Base-by-base conservation (phyloP, 306 rosid genomes). In the Casuarina glauca region DNA sequence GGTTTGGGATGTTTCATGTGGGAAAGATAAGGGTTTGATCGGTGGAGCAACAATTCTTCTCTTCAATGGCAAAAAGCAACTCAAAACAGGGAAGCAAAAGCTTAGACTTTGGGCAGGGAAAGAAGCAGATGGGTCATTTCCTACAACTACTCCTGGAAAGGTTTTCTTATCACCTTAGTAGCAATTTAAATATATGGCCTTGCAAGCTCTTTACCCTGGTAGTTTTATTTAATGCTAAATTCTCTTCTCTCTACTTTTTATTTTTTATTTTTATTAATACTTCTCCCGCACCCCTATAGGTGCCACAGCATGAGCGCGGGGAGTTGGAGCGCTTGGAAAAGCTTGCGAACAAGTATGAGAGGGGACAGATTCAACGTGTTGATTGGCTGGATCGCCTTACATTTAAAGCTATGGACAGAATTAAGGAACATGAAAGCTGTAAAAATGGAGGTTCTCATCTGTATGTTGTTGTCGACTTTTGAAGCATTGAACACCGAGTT, bases 1-100 rank as follows among this genome's bases (percentile, higher is more conserved):
- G 99, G 99, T 93, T 84, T 95, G 96, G 97, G 99, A 95, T 85
- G 97, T 95, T 73, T 95, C 99, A 15, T 88, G 87, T 61, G 96
- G 97, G 61, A 86, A 84, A 81, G 88, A 89, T 62, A 94, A 93
- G 83, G 97, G 89, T 75, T 86, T 95, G 88, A 89, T 95, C 79
- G 99, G 99, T 75, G 99, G 99, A 76, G 95, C 99, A 41, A 95
- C 97, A 35, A 90, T 92, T 82, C 86, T 89, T 89, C 96, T 95
- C 57, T 95, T 95, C 78, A 93, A 91, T 84, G 90, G 68, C 80
- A 93, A 93, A 83, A 92, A 85, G 80, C 97, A 95, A 84, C 97
- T 95, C 79, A 95, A 93, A 87, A 93, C 97, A 20, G 97, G 99
- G 78, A 95, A 89, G 88, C 99, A 95, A 74, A 91, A 93, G 89